A percentile compares a stretch with the other conserved stretches of the same genome.
phyloP scores from a whole-genome alignment of 352 stramenopile genomes.

The Globisporangium lucens region DNA sequence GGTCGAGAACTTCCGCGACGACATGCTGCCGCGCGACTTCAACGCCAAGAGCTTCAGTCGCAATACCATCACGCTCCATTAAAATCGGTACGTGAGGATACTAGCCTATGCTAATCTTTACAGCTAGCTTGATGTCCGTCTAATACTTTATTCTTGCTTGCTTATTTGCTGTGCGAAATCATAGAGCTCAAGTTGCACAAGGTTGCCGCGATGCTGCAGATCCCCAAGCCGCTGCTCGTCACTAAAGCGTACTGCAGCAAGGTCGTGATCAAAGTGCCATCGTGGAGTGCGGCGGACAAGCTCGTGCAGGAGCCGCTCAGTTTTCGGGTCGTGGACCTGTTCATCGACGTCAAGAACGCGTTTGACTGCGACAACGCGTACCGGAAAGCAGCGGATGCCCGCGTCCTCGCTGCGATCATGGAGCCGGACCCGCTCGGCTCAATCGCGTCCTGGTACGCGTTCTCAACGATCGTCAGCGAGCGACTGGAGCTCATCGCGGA shows the following conservation, averaged over 20 bases:
- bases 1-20: conserved; percentile 59
- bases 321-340: conserved; percentile 44
- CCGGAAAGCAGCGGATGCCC: conserved; percentile 27
- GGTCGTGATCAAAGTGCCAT: conserved; percentile 53
- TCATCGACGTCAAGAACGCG: conserved; percentile 44
- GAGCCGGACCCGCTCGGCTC: conserved; percentile 60
- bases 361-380: conserved; percentile 48
- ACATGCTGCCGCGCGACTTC: conserved; percentile 60
- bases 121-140: neutral
- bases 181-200: conserved; percentile 68
- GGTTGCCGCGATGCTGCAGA: conserved; percentile 37
- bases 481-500: conserved; percentile 45
- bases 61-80: conserved; percentile 40
- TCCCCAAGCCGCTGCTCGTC: conserved; percentile 48
- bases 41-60: conserved; percentile 40
- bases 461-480: conserved; percentile 51
- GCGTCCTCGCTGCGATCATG: conserved; percentile 32
- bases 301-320: conserved; percentile 51
- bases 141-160: neutral
- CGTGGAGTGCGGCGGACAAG: conserved; percentile 49
- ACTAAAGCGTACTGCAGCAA: conserved; percentile 52
- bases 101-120: too few species aligned
- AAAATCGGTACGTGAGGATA: conserved; percentile 31
- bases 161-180: neutral
- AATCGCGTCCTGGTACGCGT: conserved; percentile 56